A percentile compares a stretch with the other conserved stretches of the same genome.
These are phyloP conservation scores for Sphagnum magellanicum DNA, from an alignment of 228 moss, liverwort and hornwort genomes.

Conservation along the genomic window DNA sequence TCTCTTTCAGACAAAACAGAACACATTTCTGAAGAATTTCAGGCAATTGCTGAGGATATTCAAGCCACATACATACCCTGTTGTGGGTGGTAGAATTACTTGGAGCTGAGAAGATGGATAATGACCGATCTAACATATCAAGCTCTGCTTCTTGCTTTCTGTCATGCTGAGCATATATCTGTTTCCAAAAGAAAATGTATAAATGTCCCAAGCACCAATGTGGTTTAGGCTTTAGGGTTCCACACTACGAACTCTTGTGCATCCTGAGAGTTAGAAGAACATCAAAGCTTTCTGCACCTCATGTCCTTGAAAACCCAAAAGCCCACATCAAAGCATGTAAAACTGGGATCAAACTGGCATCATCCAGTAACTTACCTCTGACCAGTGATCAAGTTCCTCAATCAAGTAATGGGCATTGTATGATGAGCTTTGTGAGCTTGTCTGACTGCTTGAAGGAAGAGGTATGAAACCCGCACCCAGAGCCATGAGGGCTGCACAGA, in stretches of 20 bases:
- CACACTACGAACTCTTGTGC: too few relatives aligned
- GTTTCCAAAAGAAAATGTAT: neutral
- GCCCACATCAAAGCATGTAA: neutral
- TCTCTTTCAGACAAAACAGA: too few relatives aligned
- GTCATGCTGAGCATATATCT: constrained; percentile 27
- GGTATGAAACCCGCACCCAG: constrained; percentile 69
- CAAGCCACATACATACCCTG: too few relatives aligned
- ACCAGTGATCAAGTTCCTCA: constrained; percentile 44
- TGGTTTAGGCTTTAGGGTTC: too few relatives aligned
- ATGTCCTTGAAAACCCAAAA: neutral
- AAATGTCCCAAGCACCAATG: too few relatives aligned
- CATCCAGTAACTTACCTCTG: constrained; percentile 26
- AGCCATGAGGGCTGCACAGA: constrained; percentile 61
- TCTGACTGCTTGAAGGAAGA: constrained; percentile 24
- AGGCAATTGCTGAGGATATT: too few relatives aligned
- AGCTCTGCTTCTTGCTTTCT: constrained; percentile 61
- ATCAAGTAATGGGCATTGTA: constrained; percentile 25
- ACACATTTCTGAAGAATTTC: too few relatives aligned
- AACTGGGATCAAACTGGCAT: neutral
- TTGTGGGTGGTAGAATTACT: too few relatives aligned
- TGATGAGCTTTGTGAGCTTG: constrained; percentile 12
- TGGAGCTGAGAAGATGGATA: constrained; percentile 3
- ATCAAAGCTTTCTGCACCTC: constrained; percentile 1
- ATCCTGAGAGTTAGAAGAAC: too few relatives aligned
- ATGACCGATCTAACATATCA: constrained; percentile 64